These are phyloP conservation scores for Davidsoniella neocaledoniae DNA, from an alignment of 2,329 filamentous ascomycete genomes.

Conservation along the genomic window DNA sequence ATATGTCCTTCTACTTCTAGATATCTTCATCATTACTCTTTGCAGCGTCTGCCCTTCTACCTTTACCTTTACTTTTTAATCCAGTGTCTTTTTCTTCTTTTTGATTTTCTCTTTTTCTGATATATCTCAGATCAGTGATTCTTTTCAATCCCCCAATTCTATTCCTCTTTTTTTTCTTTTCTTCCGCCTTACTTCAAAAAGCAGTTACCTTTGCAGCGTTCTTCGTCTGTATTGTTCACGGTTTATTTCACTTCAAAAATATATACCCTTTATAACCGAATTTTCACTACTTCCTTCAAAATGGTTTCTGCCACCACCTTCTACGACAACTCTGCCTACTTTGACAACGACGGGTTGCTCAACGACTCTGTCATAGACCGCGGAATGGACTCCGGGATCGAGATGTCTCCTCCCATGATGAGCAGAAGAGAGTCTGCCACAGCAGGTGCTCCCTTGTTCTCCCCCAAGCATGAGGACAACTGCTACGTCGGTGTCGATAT, in stretches of 20 bases:
- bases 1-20: background rate
- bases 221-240: background rate
- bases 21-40: background rate
- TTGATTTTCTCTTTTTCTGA: background rate
- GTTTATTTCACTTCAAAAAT: background rate
- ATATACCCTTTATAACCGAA: background rate
- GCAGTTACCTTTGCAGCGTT: background rate
- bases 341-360: background rate
- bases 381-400: slow-evolving; percentile 37
- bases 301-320: slow-evolving; percentile 8
- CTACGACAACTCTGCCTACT: slow-evolving; percentile 1
- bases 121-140: background rate
- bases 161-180: background rate
- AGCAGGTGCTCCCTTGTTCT: slow-evolving; percentile 36
- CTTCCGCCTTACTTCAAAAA: background rate
- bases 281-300: background rate
- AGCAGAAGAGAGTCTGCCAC: slow-evolving; percentile 46
- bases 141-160: background rate
- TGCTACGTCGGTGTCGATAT: slow-evolving; percentile 45
- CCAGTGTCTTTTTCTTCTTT: background rate
- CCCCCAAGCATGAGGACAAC: slow-evolving; percentile 42
- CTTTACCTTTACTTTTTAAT: too few species aligned
- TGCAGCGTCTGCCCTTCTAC: background rate
- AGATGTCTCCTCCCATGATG: slow-evolving; percentile 46
- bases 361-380: slow-evolving; percentile 6